Percentiles rank a stretch among this genome's conserved stretches.
These are phyloP conservation scores for Hypoxylon rickii DNA, from an alignment of 495 filamentous ascomycete genomes.

Conservation along the genomic window DNA sequence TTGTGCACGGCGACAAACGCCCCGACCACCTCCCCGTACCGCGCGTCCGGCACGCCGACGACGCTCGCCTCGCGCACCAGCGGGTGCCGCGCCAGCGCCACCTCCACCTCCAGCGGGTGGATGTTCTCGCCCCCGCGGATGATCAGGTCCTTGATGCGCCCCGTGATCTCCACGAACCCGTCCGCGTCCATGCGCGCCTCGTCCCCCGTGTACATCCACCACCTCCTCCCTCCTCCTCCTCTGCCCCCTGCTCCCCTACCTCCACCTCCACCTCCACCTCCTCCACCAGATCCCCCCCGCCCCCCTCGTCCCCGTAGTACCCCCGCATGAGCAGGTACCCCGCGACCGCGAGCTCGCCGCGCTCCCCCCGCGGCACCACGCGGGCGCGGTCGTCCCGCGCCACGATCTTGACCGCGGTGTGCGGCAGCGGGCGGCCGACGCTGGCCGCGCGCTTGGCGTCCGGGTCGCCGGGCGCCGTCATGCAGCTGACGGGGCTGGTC, in stretches of 20 bases:
- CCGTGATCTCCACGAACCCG: slow-evolving; percentile 67
- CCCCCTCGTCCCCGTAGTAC: slow-evolving; percentile 76
- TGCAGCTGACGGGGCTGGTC: slow-evolving; percentile 86
- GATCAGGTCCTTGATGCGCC: slow-evolving; percentile 84
- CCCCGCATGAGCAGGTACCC: slow-evolving; percentile 91
- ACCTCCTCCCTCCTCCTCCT: slow-evolving; percentile 52
- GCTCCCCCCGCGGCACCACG: slow-evolving; percentile 65
- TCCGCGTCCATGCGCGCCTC: slow-evolving; percentile 84
- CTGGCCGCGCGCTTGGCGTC: slow-evolving; percentile 75
- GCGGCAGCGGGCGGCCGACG: slow-evolving; percentile 79
- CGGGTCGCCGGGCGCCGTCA: slow-evolving; percentile 86
- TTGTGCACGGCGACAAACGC: slow-evolving; percentile 72
- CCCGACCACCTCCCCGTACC: slow-evolving; percentile 84
- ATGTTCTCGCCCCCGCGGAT: slow-evolving; percentile 97
- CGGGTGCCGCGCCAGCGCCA: slow-evolving; percentile 77
- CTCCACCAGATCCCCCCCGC: slow-evolving; percentile 61
- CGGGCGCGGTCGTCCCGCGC: slow-evolving; percentile 58
- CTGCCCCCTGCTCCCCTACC: slow-evolving; percentile 73
- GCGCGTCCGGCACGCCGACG: slow-evolving; percentile 81
- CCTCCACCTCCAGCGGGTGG: slow-evolving; percentile 92
- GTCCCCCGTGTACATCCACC: slow-evolving; percentile 75
- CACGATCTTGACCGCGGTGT: slow-evolving; percentile 80
- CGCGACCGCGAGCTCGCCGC: slow-evolving; percentile 80
- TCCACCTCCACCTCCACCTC: slow-evolving; percentile 58
- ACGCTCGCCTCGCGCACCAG: slow-evolving; percentile 74